A percentile compares a stretch with the other conserved stretches of the same genome.
Evolutionary conservation across 208 protist species (phyloP).

Genomic region (Leishmania martiniquensis): DNA sequence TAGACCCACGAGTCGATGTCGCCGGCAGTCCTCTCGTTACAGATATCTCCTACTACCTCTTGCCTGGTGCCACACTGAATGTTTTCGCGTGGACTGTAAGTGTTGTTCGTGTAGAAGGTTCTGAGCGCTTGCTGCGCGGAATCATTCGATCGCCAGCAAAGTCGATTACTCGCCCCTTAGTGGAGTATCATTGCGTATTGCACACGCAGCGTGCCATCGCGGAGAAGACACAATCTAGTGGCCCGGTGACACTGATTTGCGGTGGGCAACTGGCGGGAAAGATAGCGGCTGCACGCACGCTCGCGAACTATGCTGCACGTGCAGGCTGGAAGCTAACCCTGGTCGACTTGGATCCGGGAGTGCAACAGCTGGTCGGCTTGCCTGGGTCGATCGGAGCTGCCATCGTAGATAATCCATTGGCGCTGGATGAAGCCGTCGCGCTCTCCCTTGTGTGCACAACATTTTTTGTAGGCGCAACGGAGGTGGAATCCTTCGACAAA

Average conservation of each 20-base stretch:
- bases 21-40: constrained; percentile 64
- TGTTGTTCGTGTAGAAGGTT: constrained; percentile 64
- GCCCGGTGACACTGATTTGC: constrained; percentile 77
- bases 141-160: constrained; percentile 50
- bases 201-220: constrained; percentile 53
- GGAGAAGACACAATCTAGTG: constrained; percentile 41
- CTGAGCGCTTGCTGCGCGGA: constrained; percentile 57
- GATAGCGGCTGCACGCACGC: constrained; percentile 44
- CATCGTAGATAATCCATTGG: constrained; percentile 75
- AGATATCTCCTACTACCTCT: constrained; percentile 71
- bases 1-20: constrained; percentile 71
- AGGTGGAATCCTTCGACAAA: constrained; percentile 45
- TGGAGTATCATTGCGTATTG: constrained; percentile 84
- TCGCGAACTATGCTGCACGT: constrained; percentile 81
- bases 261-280: constrained; percentile 58
- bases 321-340: constrained; percentile 76
- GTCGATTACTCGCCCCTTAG: constrained; percentile 62
- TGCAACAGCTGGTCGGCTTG: constrained; percentile 52
- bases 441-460: constrained; percentile 56
- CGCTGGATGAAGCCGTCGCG: constrained; percentile 63
- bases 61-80: constrained; percentile 51
- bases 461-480: constrained; percentile 80
- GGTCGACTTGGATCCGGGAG: constrained; percentile 74
- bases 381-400: constrained; percentile 69
- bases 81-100: constrained; percentile 73